Conservation (phyloP, 306 rosid genomes). For the Datisca glomerata region DNA sequence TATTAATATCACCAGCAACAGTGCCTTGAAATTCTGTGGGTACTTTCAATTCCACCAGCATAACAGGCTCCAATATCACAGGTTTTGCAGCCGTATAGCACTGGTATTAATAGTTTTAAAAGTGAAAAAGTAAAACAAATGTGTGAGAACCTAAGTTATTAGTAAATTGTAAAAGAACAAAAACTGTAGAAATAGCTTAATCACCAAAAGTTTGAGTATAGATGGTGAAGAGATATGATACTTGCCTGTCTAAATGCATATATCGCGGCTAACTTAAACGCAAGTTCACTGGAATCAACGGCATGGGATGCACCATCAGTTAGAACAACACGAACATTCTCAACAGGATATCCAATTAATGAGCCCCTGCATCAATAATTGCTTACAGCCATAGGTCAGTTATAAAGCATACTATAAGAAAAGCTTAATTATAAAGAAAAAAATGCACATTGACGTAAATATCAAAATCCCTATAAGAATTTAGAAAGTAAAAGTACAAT, state of each 20-base stretch:
- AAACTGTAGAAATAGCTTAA: too few relatives aligned
- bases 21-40: constrained; percentile 97
- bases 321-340: constrained; percentile 67
- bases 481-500: neutral
- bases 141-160: neutral
- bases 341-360: constrained; percentile 96
- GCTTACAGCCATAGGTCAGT: constrained; percentile 8
- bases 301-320: constrained; percentile 96
- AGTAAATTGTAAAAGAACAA: neutral
- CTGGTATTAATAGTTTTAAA: too few relatives aligned
- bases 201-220: neutral
- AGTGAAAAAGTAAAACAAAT: neutral
- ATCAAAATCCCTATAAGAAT: neutral
- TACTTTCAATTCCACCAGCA: constrained; percentile 93
- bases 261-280: constrained; percentile 89
- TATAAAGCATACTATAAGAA: too few relatives aligned
- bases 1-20: constrained; percentile 93
- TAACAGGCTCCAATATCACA: constrained; percentile 90
- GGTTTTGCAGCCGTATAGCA: constrained; percentile 80
- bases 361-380: constrained; percentile 57
- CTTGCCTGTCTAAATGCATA: constrained; percentile 94
- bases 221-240: constrained; percentile 5
- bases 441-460: neutral
- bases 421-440: neutral
- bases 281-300: constrained; percentile 99